Evolutionary conservation across 208 protist genomes (phyloP), one percentile per base, ranked within the genome.

Genomic region (Strigomonas culicis): DNA sequence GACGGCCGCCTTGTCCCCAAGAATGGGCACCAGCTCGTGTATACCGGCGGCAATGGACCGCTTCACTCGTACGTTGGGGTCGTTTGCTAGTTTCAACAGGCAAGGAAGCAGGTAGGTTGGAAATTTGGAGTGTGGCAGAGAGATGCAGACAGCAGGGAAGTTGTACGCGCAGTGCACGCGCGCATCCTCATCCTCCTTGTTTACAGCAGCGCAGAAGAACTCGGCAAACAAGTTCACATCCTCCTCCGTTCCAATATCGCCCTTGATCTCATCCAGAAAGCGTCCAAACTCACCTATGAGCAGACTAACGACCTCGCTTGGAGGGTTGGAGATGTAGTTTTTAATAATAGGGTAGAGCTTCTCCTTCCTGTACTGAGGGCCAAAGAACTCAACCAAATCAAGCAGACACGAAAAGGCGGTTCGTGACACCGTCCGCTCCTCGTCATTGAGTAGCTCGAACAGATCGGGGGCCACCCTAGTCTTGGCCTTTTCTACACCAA

Each of bases 341-440:
- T 91, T 92, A 51, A 97, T 93, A 51, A 97, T 93, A 0, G 92
- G 92, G 64, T 90, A 95, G 21, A 94, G 63, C 36, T 84, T 82
- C 71, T 95, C 82, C 25, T 75, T 81, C 24, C 88, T 78, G 75
- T 94, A 97, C 47, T 75, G 73, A 8, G 85, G 63, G 27, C 86
- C 92, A 68, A 97, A 95, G 62, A 95, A 94, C 61, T 95, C 83
- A n/a, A 94, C 84, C 4, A 97, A 65, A 60, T 95, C 92, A 43
- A 95, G 76, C 46, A 97, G 83, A 56, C 88, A 91, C 22, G 84
- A 92, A 53, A 97, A 97, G 21, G 92, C 92, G 10, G 84, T 74
- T 19, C 82, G 75, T 47, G 87, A 90, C 34, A 97, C 92, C 0
- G 64, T 73, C 44, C 86, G 77, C 59, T 97, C 92, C 70, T 97